These are phyloP conservation scores for Fusarium longipes DNA, from an alignment of 2,329 filamentous ascomycete species.

Conservation along the genomic window DNA sequence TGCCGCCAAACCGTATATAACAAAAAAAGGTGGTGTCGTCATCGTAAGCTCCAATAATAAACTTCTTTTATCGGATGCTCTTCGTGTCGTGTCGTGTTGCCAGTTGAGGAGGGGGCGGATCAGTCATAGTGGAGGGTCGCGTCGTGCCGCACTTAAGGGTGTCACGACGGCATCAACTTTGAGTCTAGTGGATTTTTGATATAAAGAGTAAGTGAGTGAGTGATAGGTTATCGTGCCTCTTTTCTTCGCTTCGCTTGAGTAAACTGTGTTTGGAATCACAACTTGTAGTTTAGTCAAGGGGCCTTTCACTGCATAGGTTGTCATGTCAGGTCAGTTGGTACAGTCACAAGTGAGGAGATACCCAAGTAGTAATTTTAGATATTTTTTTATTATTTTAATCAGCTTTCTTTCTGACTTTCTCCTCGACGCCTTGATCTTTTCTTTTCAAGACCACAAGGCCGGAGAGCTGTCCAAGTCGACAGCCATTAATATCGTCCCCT, in stretches of 20 bases:
- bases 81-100: slow-evolving; percentile 10
- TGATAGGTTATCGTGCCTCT: slow-evolving; percentile 5
- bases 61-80: not conserved
- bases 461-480: slow-evolving; percentile 41
- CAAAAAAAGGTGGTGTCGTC: not conserved
- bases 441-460: slow-evolving; percentile 24
- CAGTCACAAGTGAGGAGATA: not conserved
- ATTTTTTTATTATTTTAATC: slow-evolving; percentile 28
- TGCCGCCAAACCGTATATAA: not conserved
- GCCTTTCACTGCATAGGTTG: slow-evolving; percentile 22
- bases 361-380: slow-evolving; percentile 13
- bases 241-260: slow-evolving; percentile 23
- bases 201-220: not conserved
- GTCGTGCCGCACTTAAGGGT: slow-evolving; percentile 23
- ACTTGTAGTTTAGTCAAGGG: slow-evolving; percentile 1
- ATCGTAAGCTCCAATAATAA: not conserved
- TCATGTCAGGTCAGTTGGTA: slow-evolving; percentile 2
- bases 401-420: slow-evolving; percentile 18
- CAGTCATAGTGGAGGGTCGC: slow-evolving; percentile 26
- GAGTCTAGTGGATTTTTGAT: not conserved
- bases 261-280: slow-evolving; percentile 23
- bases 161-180: slow-evolving; percentile 5
- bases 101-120: not conserved
- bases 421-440: slow-evolving; percentile 31
- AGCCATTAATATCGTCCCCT: slow-evolving; percentile 36